phyloP scores from a whole-genome alignment of 441 rosid species.

The Jatropha podagrica region DNA sequence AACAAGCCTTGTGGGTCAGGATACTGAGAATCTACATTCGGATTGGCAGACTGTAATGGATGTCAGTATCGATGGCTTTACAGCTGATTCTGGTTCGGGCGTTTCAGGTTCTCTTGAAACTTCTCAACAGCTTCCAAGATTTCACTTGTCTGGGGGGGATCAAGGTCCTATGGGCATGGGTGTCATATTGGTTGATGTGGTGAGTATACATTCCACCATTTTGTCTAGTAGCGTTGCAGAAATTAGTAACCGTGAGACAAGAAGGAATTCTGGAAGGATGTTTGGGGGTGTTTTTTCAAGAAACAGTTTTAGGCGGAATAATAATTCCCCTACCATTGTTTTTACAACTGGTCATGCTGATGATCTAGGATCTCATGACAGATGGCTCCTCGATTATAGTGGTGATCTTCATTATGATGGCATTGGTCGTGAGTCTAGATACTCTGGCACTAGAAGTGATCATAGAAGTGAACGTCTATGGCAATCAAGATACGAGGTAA shows the following conservation, averaged over 20 bases:
- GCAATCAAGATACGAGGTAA: slow-evolving; percentile 61
- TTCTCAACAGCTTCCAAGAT: slow-evolving; percentile 36
- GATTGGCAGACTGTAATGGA: slow-evolving; percentile 26
- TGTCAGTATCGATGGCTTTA: slow-evolving; percentile 24
- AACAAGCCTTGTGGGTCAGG: slow-evolving; percentile 13
- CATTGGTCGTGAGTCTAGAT: slow-evolving; percentile 38
- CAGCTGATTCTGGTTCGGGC: slow-evolving; percentile 31
- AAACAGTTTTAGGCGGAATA: slow-evolving; percentile 39
- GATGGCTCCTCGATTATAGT: slow-evolving; percentile 56
- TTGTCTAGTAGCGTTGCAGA: slow-evolving; percentile 42
- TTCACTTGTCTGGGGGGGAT: slow-evolving; percentile 42
- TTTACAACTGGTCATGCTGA: slow-evolving; percentile 42
- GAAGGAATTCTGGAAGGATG: slow-evolving; percentile 50
- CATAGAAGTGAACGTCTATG: slow-evolving; percentile 42
- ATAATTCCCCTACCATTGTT: slow-evolving; percentile 37
- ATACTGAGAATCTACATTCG: slow-evolving; percentile 30
- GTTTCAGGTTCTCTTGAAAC: slow-evolving; percentile 14
- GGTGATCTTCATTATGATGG: slow-evolving; percentile 48
- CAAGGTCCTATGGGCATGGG: slow-evolving; percentile 33
- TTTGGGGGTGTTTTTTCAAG: slow-evolving; percentile 58
- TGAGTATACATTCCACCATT: slow-evolving; percentile 48
- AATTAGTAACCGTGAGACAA: slow-evolving; percentile 37
- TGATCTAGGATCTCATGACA: slow-evolving; percentile 46
- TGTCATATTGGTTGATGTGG: slow-evolving; percentile 47
- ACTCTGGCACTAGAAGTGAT: slow-evolving; percentile 35